These are phyloP conservation scores for Solanum bukasovii DNA, from an alignment of 257 asterid genomes.

Conservation along the genomic window DNA sequence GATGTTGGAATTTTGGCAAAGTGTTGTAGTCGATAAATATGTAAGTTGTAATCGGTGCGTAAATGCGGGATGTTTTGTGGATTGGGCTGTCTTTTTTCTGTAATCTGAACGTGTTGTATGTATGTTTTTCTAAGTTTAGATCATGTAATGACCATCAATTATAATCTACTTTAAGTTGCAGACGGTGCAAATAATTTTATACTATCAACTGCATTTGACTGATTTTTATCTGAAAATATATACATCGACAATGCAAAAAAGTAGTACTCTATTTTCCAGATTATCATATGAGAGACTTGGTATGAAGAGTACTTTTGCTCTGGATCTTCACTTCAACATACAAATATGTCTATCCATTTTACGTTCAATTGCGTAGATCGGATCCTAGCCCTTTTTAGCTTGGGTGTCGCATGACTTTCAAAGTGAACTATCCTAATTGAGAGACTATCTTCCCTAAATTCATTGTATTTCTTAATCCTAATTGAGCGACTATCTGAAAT, in stretches of 20 bases:
- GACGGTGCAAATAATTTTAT: neutral
- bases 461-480: too few species aligned
- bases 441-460: too few species aligned
- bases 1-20: neutral
- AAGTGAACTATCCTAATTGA: too few species aligned
- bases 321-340: neutral
- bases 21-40: neutral
- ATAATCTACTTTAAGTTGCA: neutral
- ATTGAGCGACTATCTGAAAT: too few species aligned
- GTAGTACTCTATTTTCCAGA: neutral
- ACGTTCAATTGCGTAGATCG: neutral
- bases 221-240: neutral
- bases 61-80: neutral
- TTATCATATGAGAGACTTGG: neutral
- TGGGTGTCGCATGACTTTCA: neutral
- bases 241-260: neutral
- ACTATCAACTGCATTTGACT: neutral
- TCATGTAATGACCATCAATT: neutral
- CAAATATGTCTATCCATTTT: too few species aligned
- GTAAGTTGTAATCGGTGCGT: neutral
- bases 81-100: neutral
- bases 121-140: neutral
- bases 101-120: neutral
- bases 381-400: neutral
- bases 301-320: neutral